Conservation (phyloP, 1,139 yeast species). For the Oligophagozyma castellii region DNA sequence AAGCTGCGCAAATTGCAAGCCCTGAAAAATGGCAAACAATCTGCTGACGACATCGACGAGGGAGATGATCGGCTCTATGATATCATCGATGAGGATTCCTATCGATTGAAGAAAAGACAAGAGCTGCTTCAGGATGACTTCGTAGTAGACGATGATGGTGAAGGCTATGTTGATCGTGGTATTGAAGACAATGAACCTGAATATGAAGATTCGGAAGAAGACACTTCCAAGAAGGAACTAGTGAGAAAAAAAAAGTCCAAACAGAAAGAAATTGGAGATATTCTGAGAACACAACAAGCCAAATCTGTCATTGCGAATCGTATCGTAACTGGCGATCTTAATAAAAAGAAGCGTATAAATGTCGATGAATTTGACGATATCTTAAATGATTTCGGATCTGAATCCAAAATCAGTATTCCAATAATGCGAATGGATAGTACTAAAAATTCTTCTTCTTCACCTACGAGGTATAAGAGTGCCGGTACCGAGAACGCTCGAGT, state of each 20-base stretch:
- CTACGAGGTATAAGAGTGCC: too few relatives aligned
- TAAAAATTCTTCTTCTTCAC: conserved; percentile 5
- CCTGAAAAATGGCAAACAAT: conserved; percentile 11
- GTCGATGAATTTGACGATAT: conserved; percentile 33
- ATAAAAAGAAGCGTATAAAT: conserved; percentile 25
- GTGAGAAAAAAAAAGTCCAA: conserved; percentile 5
- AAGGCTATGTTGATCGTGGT: conserved; percentile 77
- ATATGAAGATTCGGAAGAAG: conserved; percentile 16
- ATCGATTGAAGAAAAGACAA: conserved; percentile 60
- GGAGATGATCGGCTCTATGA: conserved; percentile 49
- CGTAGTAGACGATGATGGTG: conserved; percentile 85
- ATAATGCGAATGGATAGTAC: background rate
- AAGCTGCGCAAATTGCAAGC: conserved; percentile 16
- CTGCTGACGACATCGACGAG: conserved; percentile 26
- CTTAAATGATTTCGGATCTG: conserved; percentile 30
- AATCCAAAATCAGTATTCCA: conserved; percentile 3
- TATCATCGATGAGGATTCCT: conserved; percentile 72
- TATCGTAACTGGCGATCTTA: conserved; percentile 7
- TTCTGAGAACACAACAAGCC: conserved; percentile 18
- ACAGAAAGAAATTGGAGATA: conserved; percentile 12
- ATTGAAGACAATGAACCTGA: conserved; percentile 59
- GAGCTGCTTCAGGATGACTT: conserved; percentile 82
- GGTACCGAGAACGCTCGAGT: too few relatives aligned
- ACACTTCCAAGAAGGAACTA: conserved; percentile 28
- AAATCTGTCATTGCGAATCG: conserved; percentile 7